Base-by-base conservation (phyloP, 108 stramenopile species). In the Pseudonitzschia multiseries region DNA sequence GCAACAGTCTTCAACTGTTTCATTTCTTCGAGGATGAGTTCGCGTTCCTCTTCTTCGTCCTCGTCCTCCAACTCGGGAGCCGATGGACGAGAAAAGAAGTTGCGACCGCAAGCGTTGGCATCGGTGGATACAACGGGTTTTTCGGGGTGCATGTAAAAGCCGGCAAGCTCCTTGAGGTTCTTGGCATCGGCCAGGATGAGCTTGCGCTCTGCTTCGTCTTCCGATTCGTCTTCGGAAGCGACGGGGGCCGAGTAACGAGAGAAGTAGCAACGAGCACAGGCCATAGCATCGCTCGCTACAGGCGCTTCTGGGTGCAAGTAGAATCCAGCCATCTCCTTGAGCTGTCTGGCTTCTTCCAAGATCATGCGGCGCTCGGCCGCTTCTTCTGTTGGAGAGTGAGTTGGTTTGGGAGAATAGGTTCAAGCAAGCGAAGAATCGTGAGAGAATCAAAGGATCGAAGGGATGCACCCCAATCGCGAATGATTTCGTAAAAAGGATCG, bases 311-410 rank as follows among this genome's bases (percentile, higher is more conserved):
- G 91, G 70, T 85, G 83, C 56, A 84, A 62, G 71, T 75, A 88
- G 68, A 81, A 86, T 22, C 79, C 75, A 40, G 91, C 88, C n/a
- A 87, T 57, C 63, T 78, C 68, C 57, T 78, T 74, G 69, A 92
- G 82, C 27, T 82, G 63, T 28, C 77, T 76, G 53, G 85, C 83
- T 65, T 94, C 93, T 41, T 78, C 76, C 26, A 91, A 79, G 78
- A 94, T 83, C 48, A 68, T 78, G 43, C 81, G 78, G 56, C 93
- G 87, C 74, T 94, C 93, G 52, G 26, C n/a, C 26, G n/a, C 20
- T 26, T 26, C 44, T 59, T 65, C 67, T 67, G 52, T 65, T 71
- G 36, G 43, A 36, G 36, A 36, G n/a, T n/a, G n/a, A 36, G 36
- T 36, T 36, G 53, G 40, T 59, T 57, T 42, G 65, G 29, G 43